phyloP scores from a whole-genome alignment of 495 filamentous ascomycete species.

The Glutinoglossum americanum region DNA sequence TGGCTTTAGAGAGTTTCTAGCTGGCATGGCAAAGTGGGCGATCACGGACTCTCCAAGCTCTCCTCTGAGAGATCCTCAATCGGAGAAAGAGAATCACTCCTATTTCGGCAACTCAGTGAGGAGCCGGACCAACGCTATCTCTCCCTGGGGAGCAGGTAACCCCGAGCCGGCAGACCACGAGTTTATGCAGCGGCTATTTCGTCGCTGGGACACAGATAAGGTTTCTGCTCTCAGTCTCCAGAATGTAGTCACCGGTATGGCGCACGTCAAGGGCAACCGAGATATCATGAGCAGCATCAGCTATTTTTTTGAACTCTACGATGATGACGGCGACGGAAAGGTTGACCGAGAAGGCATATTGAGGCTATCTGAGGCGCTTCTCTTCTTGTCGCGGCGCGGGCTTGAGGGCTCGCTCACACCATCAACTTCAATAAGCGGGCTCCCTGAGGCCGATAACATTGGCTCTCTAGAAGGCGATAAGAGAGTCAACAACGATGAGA shows the following conservation, averaged over 20 bases:
- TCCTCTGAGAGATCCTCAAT: slow-evolving; percentile 27
- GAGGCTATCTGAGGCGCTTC: slow-evolving; percentile 76
- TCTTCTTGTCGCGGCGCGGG: slow-evolving; percentile 78
- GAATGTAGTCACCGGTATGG: slow-evolving; percentile 76
- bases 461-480: slow-evolving; percentile 13
- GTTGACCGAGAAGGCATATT: slow-evolving; percentile 96
- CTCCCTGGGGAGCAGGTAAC: slow-evolving; percentile 50
- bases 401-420: slow-evolving; percentile 49
- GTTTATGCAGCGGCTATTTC: slow-evolving; percentile 77
- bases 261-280: slow-evolving; percentile 69
- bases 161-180: slow-evolving; percentile 85
- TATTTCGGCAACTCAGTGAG: slow-evolving; percentile 27
- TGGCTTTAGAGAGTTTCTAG: slow-evolving; percentile 81
- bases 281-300: slow-evolving; percentile 95
- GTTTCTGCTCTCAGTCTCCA: slow-evolving; percentile 60
- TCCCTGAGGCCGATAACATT: slow-evolving; percentile 16
- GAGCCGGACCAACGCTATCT: slow-evolving; percentile 24
- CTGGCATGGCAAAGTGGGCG: slow-evolving; percentile 77
- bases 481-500: slow-evolving; percentile 39
- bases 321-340: slow-evolving; percentile 73
- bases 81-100: slow-evolving; percentile 28
- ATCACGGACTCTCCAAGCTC: slow-evolving; percentile 49
- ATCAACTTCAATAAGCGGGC: slow-evolving; percentile 10
- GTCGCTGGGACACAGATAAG: slow-evolving; percentile 64
- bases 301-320: slow-evolving; percentile 94